Percentiles rank a stretch among this genome's conserved stretches.
Evolutionary conservation across 768 basidiomycete species (phyloP).

Genomic region (Lentinus brumalis): DNA sequence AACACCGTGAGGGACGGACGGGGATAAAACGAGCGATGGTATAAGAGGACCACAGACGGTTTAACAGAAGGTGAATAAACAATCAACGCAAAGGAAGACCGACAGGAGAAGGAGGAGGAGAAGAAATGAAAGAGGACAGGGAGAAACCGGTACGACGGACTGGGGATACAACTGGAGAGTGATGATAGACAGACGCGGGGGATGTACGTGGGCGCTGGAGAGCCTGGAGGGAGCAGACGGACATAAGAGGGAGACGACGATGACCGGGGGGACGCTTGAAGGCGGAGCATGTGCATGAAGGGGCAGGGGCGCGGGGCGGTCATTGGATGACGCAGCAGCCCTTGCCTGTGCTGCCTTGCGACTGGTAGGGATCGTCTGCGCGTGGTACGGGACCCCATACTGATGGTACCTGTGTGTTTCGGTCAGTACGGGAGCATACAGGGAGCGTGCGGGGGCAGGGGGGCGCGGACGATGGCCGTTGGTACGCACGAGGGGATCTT

Average conservation of each 20-base stretch:
- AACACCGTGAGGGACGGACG: not conserved
- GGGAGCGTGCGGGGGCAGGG: not conserved
- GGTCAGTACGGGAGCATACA: not conserved
- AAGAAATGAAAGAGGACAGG: conserved; percentile 2
- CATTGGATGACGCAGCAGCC: conserved; percentile 35
- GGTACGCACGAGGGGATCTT: conserved; percentile 80
- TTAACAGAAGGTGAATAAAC: conserved; percentile 17
- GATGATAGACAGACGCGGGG: not conserved
- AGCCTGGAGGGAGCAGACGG: conserved; percentile 2
- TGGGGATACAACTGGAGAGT: not conserved
- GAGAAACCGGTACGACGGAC: conserved; percentile 1
- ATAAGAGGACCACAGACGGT: conserved; percentile 20
- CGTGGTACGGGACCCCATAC: conserved; percentile 93
- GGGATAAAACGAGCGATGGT: conserved; percentile 29
- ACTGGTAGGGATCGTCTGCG: conserved; percentile 91
- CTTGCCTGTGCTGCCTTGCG: conserved; percentile 46
- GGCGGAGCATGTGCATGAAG: not conserved
- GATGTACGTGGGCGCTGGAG: conserved; percentile 4
- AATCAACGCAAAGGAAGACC: conserved; percentile 2
- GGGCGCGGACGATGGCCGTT: not conserved
- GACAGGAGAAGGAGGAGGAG: not conserved
- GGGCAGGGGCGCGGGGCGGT: conserved; percentile 13
- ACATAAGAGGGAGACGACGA: conserved; percentile 1
- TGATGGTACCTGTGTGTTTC: conserved; percentile 68
- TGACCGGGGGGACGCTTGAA: not conserved